Evolutionary conservation across 805 yeast genomes (phyloP), one percentile per base, ranked within the genome.

Genomic region (Zygosaccharomyces lentus): DNA sequence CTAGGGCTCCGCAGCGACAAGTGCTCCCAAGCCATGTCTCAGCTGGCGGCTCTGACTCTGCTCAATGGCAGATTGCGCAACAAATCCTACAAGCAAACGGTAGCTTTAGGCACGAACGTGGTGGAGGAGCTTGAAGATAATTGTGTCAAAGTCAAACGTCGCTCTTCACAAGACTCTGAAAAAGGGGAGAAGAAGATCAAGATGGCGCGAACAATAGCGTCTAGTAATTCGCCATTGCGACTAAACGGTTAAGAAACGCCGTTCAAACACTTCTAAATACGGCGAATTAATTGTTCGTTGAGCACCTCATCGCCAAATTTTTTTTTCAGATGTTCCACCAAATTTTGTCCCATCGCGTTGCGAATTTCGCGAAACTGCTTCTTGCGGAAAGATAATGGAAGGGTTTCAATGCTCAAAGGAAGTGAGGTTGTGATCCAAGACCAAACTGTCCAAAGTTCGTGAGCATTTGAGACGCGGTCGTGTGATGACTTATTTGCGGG

Each of bases 11-110:
- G 83, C 50, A 67, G 73, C 41, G 76, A 75, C 55, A 72, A 83
- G 38, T 80, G 89, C 16, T 72, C 77, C 25, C 74, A 74, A 27
- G 77, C 84, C 19, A 68, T 84, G 49, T 74, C 78, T 12, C 77
- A 74, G 32, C 75, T 75, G 53, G 80, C 96, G 0, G 75, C 79
- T 23, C 72, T 76, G 17, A 93, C 77, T 0, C 71, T 89, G 37
- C 68, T 84, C 27, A 84, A 77, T 53, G 96, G 96, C 1, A 70
- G 88, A 53, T 68, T 90, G 55, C 75, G 96, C 50, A 68, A 75
- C 24, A 78, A 79, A 56, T 80, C 90, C 49, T 83, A 84, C 58
- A 90, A 89, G 58, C 96, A 90, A 62, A 81, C 86, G 0, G 69
- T 84, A 2, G 72, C 69, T 43, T 62, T 78, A 2, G 89, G 82